Evolutionary conservation across 2,329 filamentous ascomycete species (phyloP).

Genomic region (Aureobasidium leucospermi): DNA sequence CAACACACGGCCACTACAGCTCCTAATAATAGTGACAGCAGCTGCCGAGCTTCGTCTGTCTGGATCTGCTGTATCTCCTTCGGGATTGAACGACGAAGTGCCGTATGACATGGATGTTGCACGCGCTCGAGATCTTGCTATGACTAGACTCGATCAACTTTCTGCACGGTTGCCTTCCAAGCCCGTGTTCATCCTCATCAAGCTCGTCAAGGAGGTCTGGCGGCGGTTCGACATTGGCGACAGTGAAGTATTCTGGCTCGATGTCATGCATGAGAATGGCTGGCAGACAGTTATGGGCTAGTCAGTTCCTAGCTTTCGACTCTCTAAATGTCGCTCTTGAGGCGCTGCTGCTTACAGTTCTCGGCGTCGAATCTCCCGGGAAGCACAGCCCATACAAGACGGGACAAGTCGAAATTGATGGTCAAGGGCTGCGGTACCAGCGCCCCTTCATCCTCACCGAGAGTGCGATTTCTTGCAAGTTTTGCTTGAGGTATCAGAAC

Average conservation of each 20-base stretch:
- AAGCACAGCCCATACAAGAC: no score
- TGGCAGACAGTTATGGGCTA: slow-evolving; percentile 51
- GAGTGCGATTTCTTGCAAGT: no score
- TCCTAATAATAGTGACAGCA: slow-evolving; percentile 47
- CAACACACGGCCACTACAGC: slow-evolving; percentile 48
- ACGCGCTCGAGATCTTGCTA: slow-evolving; percentile 40
- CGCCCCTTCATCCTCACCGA: no score
- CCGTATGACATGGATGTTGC: slow-evolving; percentile 36
- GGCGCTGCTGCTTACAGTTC: no score
- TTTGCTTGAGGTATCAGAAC: no score
- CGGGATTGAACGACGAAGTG: slow-evolving; percentile 3
- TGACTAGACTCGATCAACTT: slow-evolving; percentile 39
- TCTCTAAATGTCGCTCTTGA: no score
- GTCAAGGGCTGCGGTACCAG: no score
- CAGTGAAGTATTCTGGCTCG: slow-evolving; percentile 49
- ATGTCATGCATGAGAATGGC: slow-evolving; percentile 51
- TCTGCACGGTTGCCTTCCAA: slow-evolving; percentile 43
- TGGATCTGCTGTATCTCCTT: background rate
- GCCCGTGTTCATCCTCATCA: slow-evolving; percentile 43
- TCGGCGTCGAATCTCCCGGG: no score
- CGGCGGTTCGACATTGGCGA: slow-evolving; percentile 42
- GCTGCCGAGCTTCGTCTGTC: slow-evolving; percentile 44
- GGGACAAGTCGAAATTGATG: no score
- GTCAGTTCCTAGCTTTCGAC: background rate
- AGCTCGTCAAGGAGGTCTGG: slow-evolving; percentile 48